Percentiles rank a stretch among this genome's conserved stretches.
These are phyloP conservation scores for Orbilia brochopaga DNA, from an alignment of 2,329 filamentous ascomycete genomes.

Conservation along the genomic window DNA sequence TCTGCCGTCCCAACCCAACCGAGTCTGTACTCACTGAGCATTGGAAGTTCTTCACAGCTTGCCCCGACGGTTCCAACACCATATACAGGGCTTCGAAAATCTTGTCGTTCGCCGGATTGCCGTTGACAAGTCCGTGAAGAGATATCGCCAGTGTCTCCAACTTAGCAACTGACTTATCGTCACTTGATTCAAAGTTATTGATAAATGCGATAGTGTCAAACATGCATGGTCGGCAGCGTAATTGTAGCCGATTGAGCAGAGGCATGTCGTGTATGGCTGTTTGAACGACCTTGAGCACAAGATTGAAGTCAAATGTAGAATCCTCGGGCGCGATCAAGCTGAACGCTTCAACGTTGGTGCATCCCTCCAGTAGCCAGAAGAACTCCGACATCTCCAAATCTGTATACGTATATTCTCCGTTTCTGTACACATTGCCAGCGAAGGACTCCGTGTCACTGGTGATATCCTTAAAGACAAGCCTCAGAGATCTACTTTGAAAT, in stretches of 20 bases:
- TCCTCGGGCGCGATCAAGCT: slow-evolving; percentile 26
- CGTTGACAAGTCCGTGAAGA: slow-evolving; percentile 20
- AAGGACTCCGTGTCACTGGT: slow-evolving; percentile 9
- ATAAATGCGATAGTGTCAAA: slow-evolving; percentile 24
- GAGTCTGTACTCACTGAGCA: slow-evolving; percentile 5
- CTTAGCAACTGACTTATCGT: slow-evolving; percentile 14
- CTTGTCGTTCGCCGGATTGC: slow-evolving; percentile 12
- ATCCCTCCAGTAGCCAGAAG: slow-evolving; percentile 29
- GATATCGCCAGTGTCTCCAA: slow-evolving; percentile 7
- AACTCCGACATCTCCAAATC: slow-evolving; percentile 27
- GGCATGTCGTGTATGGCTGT: slow-evolving; percentile 19
- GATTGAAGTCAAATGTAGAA: slow-evolving; percentile 21
- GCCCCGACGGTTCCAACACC: slow-evolving; percentile 12
- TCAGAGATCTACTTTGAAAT: slow-evolving; percentile 7
- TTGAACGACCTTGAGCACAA: slow-evolving; percentile 16
- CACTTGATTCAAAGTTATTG: slow-evolving; percentile 8
- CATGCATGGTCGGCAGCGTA: slow-evolving; percentile 19
- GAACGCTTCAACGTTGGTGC: slow-evolving; percentile 14
- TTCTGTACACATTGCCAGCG: slow-evolving; percentile 22
- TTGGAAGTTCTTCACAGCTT: slow-evolving; percentile 10
- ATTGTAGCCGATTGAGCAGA: slow-evolving; percentile 3
- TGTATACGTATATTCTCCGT: slow-evolving; percentile 29
- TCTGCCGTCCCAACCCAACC: neutral
- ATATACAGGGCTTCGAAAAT: slow-evolving; percentile 33
- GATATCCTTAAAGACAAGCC: slow-evolving; percentile 28